These are phyloP conservation scores for Fusarium sp. DNA, from an alignment of 2,329 filamentous ascomycete species.

Conservation along the genomic window DNA sequence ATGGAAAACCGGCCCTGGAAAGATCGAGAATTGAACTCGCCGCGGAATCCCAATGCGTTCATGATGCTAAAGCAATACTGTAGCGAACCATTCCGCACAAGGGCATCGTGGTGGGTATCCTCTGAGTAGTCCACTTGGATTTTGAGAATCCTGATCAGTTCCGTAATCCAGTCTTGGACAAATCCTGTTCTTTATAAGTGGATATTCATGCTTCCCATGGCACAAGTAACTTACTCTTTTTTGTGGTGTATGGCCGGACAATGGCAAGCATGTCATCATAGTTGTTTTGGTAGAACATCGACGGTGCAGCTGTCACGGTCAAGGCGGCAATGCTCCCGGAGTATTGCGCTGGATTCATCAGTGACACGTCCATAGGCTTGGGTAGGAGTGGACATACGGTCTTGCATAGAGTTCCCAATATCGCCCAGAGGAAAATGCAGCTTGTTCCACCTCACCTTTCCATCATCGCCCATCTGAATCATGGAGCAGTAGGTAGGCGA, in stretches of 20 bases:
- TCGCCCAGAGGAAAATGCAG: slow-evolving; percentile 63
- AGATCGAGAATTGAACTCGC: slow-evolving; percentile 69
- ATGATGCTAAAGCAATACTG: slow-evolving; percentile 83
- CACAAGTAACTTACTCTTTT: slow-evolving; percentile 45
- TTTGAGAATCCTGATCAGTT: slow-evolving; percentile 76
- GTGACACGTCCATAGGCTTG: neutral
- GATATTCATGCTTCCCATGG: too few species aligned
- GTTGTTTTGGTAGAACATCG: slow-evolving; percentile 59
- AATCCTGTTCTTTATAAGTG: slow-evolving; percentile 60
- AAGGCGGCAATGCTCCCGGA: slow-evolving; percentile 72
- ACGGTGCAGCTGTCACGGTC: slow-evolving; percentile 62
- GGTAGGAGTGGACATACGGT: slow-evolving; percentile 54
- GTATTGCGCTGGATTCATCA: slow-evolving; percentile 59
- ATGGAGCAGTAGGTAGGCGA: slow-evolving; percentile 72
- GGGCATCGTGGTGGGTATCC: slow-evolving; percentile 76
- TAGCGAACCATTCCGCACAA: slow-evolving; percentile 79
- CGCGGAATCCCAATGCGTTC: slow-evolving; percentile 79
- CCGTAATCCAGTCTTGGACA: slow-evolving; percentile 71
- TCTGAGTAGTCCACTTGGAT: slow-evolving; percentile 85
- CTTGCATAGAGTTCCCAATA: slow-evolving; percentile 60
- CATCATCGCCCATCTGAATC: slow-evolving; percentile 68
- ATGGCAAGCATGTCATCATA: slow-evolving; percentile 81
- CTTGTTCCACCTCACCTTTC: slow-evolving; percentile 69
- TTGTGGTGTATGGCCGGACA: slow-evolving; percentile 61
- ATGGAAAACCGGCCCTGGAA: slow-evolving; percentile 81